These are phyloP conservation scores for Dioszegia aurantiaca DNA, from an alignment of 768 basidiomycete genomes.

Conservation along the genomic window DNA sequence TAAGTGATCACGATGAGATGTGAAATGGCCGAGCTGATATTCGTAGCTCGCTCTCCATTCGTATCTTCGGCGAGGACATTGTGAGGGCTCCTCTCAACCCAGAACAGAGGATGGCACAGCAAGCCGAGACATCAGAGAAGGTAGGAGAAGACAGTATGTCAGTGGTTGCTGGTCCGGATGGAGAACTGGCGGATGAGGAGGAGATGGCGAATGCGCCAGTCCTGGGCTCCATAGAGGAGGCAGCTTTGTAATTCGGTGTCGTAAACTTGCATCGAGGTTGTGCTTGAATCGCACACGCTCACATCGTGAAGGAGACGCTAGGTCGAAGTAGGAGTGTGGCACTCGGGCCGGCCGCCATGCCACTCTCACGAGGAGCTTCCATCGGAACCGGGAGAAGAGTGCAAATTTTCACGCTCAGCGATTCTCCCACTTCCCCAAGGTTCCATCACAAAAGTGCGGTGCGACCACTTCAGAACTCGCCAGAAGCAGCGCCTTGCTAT, in stretches of 20 bases:
- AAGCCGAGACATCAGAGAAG: not conserved
- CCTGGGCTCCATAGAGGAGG: constrained; percentile 17
- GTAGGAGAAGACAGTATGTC: too few relatives aligned
- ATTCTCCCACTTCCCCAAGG: too few relatives aligned
- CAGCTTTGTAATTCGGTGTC: not conserved
- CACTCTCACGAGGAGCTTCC: too few relatives aligned
- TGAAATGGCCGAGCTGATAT: not conserved
- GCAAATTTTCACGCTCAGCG: too few relatives aligned
- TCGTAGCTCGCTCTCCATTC: constrained; percentile 75
- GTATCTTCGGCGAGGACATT: constrained; percentile 77
- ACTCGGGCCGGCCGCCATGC: too few relatives aligned
- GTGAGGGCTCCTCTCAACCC: constrained; percentile 53
- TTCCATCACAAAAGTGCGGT: too few relatives aligned
- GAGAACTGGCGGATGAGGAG: constrained; percentile 6
- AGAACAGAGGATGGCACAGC: not conserved
- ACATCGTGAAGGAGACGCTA: too few relatives aligned
- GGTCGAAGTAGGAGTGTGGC: too few relatives aligned
- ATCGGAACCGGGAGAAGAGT: too few relatives aligned
- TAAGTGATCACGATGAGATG: constrained; percentile 44
- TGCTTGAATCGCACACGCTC: not conserved
- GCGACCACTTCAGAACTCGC: too few relatives aligned
- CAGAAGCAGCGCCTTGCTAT: too few relatives aligned
- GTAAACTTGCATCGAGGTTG: not conserved
- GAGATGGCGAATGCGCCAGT: constrained; percentile 11
- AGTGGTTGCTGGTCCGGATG: not conserved